Evolutionary conservation across 2,329 filamentous ascomycete species (phyloP).

Genomic region (Ilyonectria destructans): DNA sequence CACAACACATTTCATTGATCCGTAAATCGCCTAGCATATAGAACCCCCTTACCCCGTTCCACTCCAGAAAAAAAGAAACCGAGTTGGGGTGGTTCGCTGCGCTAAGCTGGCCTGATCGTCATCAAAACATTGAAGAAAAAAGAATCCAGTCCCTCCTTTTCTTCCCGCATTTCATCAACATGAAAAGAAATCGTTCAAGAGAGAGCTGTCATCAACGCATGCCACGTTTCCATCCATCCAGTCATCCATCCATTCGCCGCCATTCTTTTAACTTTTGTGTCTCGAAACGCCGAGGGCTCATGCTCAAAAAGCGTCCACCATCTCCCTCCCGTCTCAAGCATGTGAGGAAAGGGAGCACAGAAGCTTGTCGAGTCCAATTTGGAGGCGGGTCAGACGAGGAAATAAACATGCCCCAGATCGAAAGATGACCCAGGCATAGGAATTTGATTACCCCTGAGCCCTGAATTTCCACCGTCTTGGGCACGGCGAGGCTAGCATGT

Average conservation of each 20-base stretch:
- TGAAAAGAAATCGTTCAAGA: constrained; percentile 42
- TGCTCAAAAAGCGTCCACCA: constrained; percentile 47
- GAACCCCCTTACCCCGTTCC: constrained; percentile 37
- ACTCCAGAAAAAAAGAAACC: constrained; percentile 37
- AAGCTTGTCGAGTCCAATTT: constrained; percentile 47
- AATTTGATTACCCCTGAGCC: constrained; percentile 31
- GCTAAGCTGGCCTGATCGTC: constrained; percentile 32
- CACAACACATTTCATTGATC: constrained; percentile 50
- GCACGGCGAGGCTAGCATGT: constrained; percentile 35
- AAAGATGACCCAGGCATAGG: constrained; percentile 37
- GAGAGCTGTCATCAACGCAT: constrained; percentile 51
- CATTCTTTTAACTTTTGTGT: constrained; percentile 52
- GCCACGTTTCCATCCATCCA: constrained; percentile 52
- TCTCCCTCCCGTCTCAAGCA: constrained; percentile 34
- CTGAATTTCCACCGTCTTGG: constrained; percentile 24
- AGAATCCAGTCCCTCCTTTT: constrained; percentile 33
- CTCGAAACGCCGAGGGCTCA: constrained; percentile 52
- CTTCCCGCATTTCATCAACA: constrained; percentile 35
- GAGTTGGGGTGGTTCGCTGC: constrained; percentile 32
- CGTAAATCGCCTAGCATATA: constrained; percentile 49
- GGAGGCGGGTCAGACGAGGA: constrained; percentile 44
- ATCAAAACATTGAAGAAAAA: constrained; percentile 35
- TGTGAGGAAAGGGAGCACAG: constrained; percentile 27
- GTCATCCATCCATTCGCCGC: constrained; percentile 51
- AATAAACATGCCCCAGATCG: constrained; percentile 39